Percentiles rank a stretch among this genome's conserved stretches.
Conservation (phyloP, 768 basidiomycete species). For the Naganishia friedmannii region DNA sequence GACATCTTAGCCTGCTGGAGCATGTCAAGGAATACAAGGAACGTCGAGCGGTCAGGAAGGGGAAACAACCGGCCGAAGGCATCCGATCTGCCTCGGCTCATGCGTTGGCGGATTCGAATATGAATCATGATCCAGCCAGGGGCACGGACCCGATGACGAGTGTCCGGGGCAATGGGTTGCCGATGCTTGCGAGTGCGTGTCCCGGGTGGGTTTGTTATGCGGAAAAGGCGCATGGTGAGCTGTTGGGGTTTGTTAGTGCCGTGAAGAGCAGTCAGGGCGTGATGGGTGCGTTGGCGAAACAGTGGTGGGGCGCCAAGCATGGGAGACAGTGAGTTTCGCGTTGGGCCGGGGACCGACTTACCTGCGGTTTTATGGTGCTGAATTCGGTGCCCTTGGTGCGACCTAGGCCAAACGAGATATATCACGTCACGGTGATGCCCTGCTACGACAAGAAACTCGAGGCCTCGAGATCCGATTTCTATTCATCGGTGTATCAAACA, state of each 20-base stretch:
- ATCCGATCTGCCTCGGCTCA: constrained; percentile 2
- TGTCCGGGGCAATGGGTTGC: constrained; percentile 55
- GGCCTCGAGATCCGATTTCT: constrained; percentile 91
- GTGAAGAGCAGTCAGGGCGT: constrained; percentile 92
- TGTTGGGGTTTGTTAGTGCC: constrained; percentile 81
- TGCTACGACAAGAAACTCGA: constrained; percentile 99
- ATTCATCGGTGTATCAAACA: constrained; percentile 66
- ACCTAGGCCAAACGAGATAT: constrained; percentile 69
- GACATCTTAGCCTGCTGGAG: constrained; percentile 78
- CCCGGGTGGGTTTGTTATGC: constrained; percentile 99
- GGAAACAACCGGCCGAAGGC: constrained; percentile 32
- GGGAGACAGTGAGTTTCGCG: constrained; percentile 62
- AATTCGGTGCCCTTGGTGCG: neutral
- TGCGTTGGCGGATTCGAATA: neutral
- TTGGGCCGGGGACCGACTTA: no score
- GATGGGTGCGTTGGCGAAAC: constrained; percentile 89
- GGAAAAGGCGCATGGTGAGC: constrained; percentile 91
- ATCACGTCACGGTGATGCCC: constrained; percentile 97
- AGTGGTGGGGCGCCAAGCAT: constrained; percentile 71
- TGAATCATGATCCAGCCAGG: neutral
- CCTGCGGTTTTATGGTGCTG: neutral
- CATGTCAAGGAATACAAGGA: constrained; percentile 78
- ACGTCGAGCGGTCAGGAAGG: constrained; percentile 54
- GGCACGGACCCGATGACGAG: constrained; percentile 9
- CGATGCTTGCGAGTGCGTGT: constrained; percentile 93